Evolutionary conservation across 2,329 filamentous ascomycete genomes (phyloP).

Genomic region (Trichoderma citrinoviride): DNA sequence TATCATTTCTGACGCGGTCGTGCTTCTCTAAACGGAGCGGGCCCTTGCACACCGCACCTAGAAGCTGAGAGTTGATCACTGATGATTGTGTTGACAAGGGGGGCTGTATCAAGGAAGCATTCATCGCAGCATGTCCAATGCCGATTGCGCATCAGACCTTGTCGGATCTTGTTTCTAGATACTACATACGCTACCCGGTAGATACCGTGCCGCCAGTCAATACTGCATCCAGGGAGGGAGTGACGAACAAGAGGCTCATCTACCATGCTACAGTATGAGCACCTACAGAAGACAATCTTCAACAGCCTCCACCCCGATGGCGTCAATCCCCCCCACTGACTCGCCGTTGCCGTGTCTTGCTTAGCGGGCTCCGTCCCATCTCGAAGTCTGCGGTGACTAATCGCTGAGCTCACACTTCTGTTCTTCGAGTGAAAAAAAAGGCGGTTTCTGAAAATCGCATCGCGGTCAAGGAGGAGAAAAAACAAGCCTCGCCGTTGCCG

Average conservation of each 20-base stretch:
- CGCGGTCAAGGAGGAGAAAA: neutral
- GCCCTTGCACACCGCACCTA: too few species aligned
- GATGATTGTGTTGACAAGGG: too few species aligned
- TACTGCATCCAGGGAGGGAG: neutral
- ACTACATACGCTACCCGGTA: too few species aligned
- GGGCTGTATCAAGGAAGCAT: too few species aligned
- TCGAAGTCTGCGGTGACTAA: conserved; percentile 22
- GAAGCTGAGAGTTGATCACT: too few species aligned
- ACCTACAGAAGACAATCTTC: neutral
- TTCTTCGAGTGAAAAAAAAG: neutral
- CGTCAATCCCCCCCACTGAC: conserved; percentile 16
- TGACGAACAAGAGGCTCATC: neutral
- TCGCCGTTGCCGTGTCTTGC: conserved; percentile 6
- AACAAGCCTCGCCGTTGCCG: conserved; percentile 3
- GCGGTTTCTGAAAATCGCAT: neutral
- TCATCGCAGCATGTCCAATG: too few species aligned
- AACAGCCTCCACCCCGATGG: conserved; percentile 17
- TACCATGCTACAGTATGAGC: neutral
- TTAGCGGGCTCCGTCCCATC: conserved; percentile 7
- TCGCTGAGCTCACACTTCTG: conserved; percentile 4
- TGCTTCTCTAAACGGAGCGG: too few species aligned
- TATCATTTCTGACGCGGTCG: neutral
- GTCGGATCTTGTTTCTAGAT: too few species aligned
- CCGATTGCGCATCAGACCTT: too few species aligned
- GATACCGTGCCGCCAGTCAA: neutral